Evolutionary conservation across 148 eudicot species (phyloP), one percentile per base, ranked within the genome.

Genomic region (Talinum fruticosum): DNA sequence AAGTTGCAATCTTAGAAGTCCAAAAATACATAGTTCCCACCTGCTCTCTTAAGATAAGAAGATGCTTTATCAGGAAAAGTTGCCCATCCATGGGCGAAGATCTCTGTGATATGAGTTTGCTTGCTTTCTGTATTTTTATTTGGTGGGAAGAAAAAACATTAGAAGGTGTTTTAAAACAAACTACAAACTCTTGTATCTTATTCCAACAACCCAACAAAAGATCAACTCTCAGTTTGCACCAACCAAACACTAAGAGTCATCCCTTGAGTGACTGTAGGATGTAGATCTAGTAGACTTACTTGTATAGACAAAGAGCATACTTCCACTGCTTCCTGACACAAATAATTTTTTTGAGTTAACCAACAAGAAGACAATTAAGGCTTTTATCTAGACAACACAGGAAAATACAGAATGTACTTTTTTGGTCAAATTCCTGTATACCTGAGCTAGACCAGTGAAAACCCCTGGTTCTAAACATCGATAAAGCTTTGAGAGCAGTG

Each of bases 401-500:
- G 38, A 78, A 21, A 29, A 38, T 10, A 35, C 64, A 44, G 5
- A 29, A 65, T 47, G 45, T 12, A 37, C 44, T 70, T 69, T 65
- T 69, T 69, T 66, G 47, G 64, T 38, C 49, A 54, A 73, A 12
- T 38, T 49, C 19, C 18, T 54, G 57, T 78, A 68, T 81, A 96
- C 99, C 99, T 96, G 99, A 69, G 99, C 99, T 78, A 96, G 87
- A 77, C 99, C 99, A 79, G 99, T 96, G 85, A 96, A 96, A 80
- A 96, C 99, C 74, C 79, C 88, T 77, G 91, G 86, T 75, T 96
- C 99, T 78, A 96, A 79, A 80, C 92, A 93, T 64, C 88, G 87
- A 83, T 96, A 93, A 82, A 96, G 79, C 82, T 96, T 93, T 28
- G 95, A 93, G 45, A 96, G 81, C 74, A 96, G 92, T 26, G 97